phyloP scores from a whole-genome alignment of 2,329 filamentous ascomycete species.

The Sphaerulina musiva region DNA sequence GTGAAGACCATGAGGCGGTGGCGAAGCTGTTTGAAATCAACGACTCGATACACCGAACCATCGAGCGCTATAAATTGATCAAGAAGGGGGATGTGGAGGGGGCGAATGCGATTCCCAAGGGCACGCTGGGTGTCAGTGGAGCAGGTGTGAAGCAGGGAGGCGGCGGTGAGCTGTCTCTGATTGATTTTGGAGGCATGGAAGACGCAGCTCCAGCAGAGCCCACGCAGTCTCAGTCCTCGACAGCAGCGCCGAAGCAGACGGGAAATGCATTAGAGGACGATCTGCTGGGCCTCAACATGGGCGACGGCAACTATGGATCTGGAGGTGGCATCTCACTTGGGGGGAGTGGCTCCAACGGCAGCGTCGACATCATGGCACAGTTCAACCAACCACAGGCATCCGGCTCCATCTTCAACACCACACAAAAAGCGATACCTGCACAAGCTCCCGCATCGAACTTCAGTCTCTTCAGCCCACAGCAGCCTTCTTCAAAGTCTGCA shows the following conservation, averaged over 20 bases:
- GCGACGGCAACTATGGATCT: conserved; percentile 62
- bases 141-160: conserved; percentile 59
- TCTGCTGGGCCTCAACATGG: conserved; percentile 78
- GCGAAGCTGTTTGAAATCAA: conserved; percentile 95
- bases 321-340: conserved; percentile 79
- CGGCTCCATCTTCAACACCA: conserved; percentile 29
- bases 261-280: conserved; percentile 77
- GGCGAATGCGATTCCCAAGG: conserved; percentile 75
- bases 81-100: conserved; percentile 89
- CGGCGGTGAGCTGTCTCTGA: conserved; percentile 78
- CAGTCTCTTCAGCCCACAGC: conserved; percentile 46
- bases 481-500: conserved; percentile 43
- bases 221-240: conserved; percentile 32
- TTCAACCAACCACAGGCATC: conserved; percentile 29
- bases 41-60: conserved; percentile 94
- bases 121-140: conserved; percentile 62
- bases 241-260: conserved; percentile 43
- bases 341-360: conserved; percentile 16
- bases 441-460: conserved; percentile 46
- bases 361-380: conserved; percentile 32
- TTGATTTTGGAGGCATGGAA: conserved; percentile 73
- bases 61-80: conserved; percentile 89
- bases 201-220: conserved; percentile 34
- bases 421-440: conserved; percentile 30
- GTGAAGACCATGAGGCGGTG: conserved; percentile 91